Percentiles rank a stretch among this genome's conserved stretches.
These are phyloP conservation scores for Galerina marginata DNA, from an alignment of 768 basidiomycete genomes.

Conservation along the genomic window DNA sequence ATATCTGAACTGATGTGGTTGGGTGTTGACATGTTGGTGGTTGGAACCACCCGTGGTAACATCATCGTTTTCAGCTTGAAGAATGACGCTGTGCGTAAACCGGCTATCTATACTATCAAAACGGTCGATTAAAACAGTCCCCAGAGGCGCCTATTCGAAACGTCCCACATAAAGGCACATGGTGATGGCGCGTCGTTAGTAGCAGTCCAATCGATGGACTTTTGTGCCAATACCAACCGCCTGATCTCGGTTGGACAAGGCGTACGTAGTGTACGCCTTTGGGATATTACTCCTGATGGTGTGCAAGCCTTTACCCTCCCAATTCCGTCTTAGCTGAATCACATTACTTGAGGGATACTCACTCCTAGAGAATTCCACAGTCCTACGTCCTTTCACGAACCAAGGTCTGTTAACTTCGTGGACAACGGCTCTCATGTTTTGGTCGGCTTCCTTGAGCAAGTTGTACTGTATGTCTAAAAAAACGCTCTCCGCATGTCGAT, in stretches of 20 bases:
- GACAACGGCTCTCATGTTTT: background rate
- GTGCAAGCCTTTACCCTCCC: background rate
- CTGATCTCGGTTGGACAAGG: conserved; percentile 8
- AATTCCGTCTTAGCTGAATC: background rate
- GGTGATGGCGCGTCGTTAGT: conserved; percentile 13
- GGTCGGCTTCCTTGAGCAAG: background rate
- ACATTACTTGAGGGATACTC: background rate
- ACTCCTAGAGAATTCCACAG: background rate
- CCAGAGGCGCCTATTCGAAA: conserved; percentile 6
- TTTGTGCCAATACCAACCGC: background rate
- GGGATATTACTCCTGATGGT: conserved; percentile 9
- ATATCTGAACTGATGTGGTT: conserved; percentile 13
- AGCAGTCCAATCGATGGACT: conserved; percentile 8
- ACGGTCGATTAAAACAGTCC: background rate
- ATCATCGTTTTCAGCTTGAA: background rate
- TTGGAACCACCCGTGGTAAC: conserved; percentile 5
- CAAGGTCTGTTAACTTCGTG: background rate
- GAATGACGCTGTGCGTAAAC: background rate
- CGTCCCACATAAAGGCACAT: conserved; percentile 4
- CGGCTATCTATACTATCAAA: background rate
- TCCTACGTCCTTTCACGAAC: background rate
- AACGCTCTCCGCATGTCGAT: no score
- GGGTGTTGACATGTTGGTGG: background rate
- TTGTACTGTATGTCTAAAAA: background rate
- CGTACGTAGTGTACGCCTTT: conserved; percentile 1